phyloP scores from a whole-genome alignment of 1,284 basidiomycete species.

The Sanghuangporus sanghuang region DNA sequence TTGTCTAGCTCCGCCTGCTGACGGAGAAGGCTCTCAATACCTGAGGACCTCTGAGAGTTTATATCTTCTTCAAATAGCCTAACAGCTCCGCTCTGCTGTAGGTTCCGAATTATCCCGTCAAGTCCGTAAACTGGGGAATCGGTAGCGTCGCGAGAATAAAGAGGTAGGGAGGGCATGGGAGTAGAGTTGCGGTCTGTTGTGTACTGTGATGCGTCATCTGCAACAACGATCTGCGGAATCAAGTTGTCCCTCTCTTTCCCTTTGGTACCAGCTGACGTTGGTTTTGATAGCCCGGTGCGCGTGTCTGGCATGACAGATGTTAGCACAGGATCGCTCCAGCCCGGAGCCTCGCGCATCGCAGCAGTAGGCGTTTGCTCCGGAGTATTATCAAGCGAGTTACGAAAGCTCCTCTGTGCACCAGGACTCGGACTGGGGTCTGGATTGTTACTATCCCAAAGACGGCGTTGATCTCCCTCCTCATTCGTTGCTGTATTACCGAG shows the following conservation, averaged over 20 bases:
- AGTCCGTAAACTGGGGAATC: conserved; percentile 48
- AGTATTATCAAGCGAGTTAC: conserved; percentile 15
- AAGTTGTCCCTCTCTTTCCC: background rate
- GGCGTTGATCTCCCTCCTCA: conserved; percentile 26
- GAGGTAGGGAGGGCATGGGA: background rate
- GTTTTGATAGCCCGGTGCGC: background rate
- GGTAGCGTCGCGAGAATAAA: conserved; percentile 18
- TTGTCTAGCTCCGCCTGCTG: conserved; percentile 62
- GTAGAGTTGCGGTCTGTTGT: background rate
- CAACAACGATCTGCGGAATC: conserved; percentile 3
- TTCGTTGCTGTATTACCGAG: conserved; percentile 19
- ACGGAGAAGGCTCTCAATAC: conserved; percentile 46
- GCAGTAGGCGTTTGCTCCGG: conserved; percentile 11
- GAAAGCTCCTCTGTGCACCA: conserved; percentile 9
- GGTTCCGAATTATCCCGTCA: conserved; percentile 32
- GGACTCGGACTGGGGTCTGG: conserved; percentile 27
- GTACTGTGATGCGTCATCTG: conserved; percentile 4
- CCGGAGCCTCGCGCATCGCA: conserved; percentile 22
- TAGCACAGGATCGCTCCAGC: conserved; percentile 26
- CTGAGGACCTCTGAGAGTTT: conserved; percentile 27
- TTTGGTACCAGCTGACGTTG: background rate
- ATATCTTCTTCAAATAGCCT: conserved; percentile 8
- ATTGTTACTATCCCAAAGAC: conserved; percentile 32
- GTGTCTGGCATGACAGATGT: conserved; percentile 19
- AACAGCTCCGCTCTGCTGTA: background rate